phyloP scores from a whole-genome alignment of 1,284 basidiomycete species.

The Crucibulum parvulum region DNA sequence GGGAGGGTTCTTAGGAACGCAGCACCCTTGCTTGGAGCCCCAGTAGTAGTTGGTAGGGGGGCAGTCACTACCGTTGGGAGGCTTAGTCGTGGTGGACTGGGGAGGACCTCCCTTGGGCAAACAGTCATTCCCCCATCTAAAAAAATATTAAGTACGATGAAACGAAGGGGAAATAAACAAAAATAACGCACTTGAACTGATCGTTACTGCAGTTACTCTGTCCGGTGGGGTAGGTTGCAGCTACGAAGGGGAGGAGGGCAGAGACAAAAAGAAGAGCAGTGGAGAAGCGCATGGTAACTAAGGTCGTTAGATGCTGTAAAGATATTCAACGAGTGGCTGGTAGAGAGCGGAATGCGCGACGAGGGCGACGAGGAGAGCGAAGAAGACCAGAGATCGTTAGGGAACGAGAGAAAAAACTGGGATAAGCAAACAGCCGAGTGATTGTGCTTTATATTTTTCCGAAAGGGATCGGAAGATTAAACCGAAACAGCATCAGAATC shows the following conservation, averaged over 20 bases:
- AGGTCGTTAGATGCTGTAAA: not conserved
- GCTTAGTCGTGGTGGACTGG: slow-evolving; percentile 39
- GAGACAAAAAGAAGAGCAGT: not conserved
- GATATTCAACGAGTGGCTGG: not conserved
- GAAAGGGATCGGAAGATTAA: no score
- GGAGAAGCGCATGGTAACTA: not conserved
- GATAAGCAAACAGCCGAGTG: no score
- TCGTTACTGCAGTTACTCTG: slow-evolving; percentile 31
- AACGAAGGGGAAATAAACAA: slow-evolving; percentile 6
- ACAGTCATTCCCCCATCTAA: slow-evolving; percentile 49
- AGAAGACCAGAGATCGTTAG: no score
- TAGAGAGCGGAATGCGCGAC: not conserved
- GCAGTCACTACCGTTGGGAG: slow-evolving; percentile 52
- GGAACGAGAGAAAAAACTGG: no score
- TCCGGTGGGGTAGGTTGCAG: slow-evolving; percentile 1
- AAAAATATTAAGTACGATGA: slow-evolving; percentile 40
- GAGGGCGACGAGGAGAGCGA: no score
- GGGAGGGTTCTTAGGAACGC: slow-evolving; percentile 47
- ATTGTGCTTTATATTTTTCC: no score
- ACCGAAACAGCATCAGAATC: not conserved
- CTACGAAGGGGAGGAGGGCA: not conserved
- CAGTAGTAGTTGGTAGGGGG: slow-evolving; percentile 52
- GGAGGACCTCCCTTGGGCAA: slow-evolving; percentile 55
- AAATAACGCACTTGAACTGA: slow-evolving; percentile 49
- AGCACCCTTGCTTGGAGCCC: slow-evolving; percentile 52